A percentile compares a stretch with the other conserved stretches of the same genome.
These are phyloP conservation scores for Fistulifera pelliculosa DNA, from an alignment of 108 stramenopile species.

Conservation along the genomic window DNA sequence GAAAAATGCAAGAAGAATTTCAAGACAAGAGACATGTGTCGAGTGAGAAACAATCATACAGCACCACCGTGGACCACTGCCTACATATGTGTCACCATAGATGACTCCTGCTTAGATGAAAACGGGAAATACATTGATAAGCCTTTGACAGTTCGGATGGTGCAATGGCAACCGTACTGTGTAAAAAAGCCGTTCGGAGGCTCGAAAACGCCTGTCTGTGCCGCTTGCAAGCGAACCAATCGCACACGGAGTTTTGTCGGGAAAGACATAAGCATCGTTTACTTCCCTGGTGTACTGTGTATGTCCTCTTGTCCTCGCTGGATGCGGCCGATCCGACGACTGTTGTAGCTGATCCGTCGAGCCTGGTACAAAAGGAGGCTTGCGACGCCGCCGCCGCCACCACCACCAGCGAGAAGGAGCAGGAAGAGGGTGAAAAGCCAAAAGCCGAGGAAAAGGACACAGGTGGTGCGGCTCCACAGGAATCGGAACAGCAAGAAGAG, in stretches of 20 bases:
- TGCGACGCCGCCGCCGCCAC: constrained; percentile 1
- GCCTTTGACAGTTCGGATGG: constrained; percentile 50
- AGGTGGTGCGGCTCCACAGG: not conserved
- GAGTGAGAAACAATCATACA: constrained; percentile 68
- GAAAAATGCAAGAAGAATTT: constrained; percentile 83
- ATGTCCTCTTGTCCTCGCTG: constrained; percentile 39
- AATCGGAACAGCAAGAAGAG: constrained; percentile 7
- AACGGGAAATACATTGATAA: constrained; percentile 50
- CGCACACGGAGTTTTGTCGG: constrained; percentile 51
- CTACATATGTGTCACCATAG: constrained; percentile 71
- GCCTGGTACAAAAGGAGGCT: constrained; percentile 10
- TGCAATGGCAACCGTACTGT: constrained; percentile 45
- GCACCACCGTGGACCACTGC: constrained; percentile 67
- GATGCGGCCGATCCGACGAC: constrained; percentile 40
- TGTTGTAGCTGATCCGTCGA: constrained; percentile 36
- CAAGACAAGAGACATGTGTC: constrained; percentile 73
- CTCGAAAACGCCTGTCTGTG: constrained; percentile 56
- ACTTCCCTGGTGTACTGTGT: constrained; percentile 71
- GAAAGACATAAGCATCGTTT: constrained; percentile 55
- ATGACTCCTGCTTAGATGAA: constrained; percentile 52
- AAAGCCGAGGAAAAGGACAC: not conserved
- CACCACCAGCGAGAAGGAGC: not conserved
- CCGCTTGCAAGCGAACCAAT: constrained; percentile 68
- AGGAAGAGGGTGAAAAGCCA: constrained; percentile 6
- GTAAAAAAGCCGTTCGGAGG: constrained; percentile 32